Evolutionary conservation across 2,329 filamentous ascomycete genomes (phyloP), one percentile per base, ranked within the genome.

Genomic region (Penicillium polonicum): DNA sequence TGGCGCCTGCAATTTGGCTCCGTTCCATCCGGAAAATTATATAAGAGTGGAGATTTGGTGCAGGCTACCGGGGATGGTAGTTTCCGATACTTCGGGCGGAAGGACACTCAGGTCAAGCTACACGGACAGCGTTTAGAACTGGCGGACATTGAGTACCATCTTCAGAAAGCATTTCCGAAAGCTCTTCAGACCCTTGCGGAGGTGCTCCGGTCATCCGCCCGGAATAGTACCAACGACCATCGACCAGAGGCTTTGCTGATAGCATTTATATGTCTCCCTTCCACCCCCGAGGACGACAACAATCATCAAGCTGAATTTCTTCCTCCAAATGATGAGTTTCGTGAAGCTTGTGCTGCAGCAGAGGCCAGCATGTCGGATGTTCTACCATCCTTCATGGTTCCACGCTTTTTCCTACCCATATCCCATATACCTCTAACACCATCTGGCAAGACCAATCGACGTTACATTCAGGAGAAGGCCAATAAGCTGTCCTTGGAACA

Each of bases 381-480:
- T n/a, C 17, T 44, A 44, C 35, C 38, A 21, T 39, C 27, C 5
- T 39, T 27, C 23, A 27, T 50, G 48, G 5, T 76, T 3, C 74
- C 75, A 35, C 57, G 66, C 0, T 58, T 71, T 31, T 72, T 69
- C 31, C 31, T 76, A 41, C 74, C 72, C 0, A 52, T 76, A 13
- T 65, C 61, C 2, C 60, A 54, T 17, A 70, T 77, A 60, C 74
- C 74, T 3, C 67, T 74, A 61, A 73, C 71, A 1, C 69, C 71
- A 3, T 74, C 74, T 23, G 74, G 74, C 0, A 76, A 76, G 55
- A 65, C 70, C 1, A 66, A 76, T 45, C 67, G 74, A 15, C 57
- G 31, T 15, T 35, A 35, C 31, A 35, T 35, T 5, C 31, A 35
- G 31, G 31, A 35, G 31, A 13, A 15, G 31, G 31, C 31, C 13